A percentile compares a stretch with the other conserved stretches of the same genome.
Evolutionary conservation across 495 filamentous ascomycete genomes (phyloP).

Genomic region (Neurospora sublineolata): DNA sequence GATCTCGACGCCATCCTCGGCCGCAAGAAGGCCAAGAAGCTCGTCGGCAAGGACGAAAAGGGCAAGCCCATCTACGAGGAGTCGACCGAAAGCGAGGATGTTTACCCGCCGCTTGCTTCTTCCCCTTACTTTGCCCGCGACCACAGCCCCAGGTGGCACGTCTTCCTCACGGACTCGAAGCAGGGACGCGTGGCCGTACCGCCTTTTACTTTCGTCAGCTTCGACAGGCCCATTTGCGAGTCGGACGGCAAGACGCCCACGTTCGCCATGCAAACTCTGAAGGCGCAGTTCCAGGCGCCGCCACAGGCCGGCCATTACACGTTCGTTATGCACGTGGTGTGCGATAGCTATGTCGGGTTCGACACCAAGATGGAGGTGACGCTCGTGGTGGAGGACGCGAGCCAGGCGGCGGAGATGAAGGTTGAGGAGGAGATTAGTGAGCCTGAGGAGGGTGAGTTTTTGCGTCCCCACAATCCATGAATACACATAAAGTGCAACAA

Average conservation of each 20-base stretch:
- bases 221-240: conserved; percentile 75
- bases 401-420: conserved; percentile 66
- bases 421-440: conserved; percentile 93
- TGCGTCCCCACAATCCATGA: background rate
- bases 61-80: conserved; percentile 36
- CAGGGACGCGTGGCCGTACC: conserved; percentile 91
- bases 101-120: conserved; percentile 71
- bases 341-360: conserved; percentile 87
- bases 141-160: conserved; percentile 79
- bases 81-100: conserved; percentile 39
- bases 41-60: conserved; percentile 43
- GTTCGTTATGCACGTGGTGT: conserved; percentile 83
- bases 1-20: conserved; percentile 81
- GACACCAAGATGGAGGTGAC: conserved; percentile 83
- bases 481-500: background rate
- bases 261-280: conserved; percentile 86
- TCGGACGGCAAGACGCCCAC: conserved; percentile 60
- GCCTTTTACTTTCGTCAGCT: conserved; percentile 79
- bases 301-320: conserved; percentile 85
- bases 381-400: conserved; percentile 78
- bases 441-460: conserved; percentile 80
- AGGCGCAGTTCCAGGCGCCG: conserved; percentile 94
- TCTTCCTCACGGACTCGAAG: conserved; percentile 87
- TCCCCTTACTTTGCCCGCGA: conserved; percentile 85
- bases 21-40: conserved; percentile 59